phyloP scores from a whole-genome alignment of 768 basidiomycete species.

The Leucocoprinus leucothites region DNA sequence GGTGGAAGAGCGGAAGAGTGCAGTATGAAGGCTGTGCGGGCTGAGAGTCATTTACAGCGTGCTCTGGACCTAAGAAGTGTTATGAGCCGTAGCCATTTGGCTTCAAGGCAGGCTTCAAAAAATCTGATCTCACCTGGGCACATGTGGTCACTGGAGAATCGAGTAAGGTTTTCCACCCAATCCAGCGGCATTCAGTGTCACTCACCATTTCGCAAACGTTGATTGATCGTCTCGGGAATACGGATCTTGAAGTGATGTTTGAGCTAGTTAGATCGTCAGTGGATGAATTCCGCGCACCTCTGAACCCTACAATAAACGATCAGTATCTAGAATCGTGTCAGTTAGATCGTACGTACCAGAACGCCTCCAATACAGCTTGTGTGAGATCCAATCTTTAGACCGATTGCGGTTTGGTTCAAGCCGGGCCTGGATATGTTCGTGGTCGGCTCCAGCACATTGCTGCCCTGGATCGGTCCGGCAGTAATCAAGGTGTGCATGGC shows the following conservation, averaged over 20 bases:
- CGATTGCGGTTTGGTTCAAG: conserved; percentile 44
- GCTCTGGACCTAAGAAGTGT: conserved; percentile 42
- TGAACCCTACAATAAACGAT: conserved; percentile 40
- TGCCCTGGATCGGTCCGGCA: conserved; percentile 39
- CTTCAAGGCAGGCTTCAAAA: too few relatives aligned
- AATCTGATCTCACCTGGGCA: conserved; percentile 44
- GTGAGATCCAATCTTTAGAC: conserved; percentile 53
- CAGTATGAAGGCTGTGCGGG: conserved; percentile 52
- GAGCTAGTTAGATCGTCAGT: neutral
- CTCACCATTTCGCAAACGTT: conserved; percentile 53
- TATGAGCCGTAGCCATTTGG: too few relatives aligned
- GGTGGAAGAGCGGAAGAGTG: conserved; percentile 51
- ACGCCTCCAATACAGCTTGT: conserved; percentile 55
- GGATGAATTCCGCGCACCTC: conserved; percentile 28
- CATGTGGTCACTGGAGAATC: conserved; percentile 40
- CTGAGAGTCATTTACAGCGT: conserved; percentile 32
- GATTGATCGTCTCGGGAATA: conserved; percentile 56
- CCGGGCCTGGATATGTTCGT: conserved; percentile 41
- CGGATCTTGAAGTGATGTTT: conserved; percentile 39
- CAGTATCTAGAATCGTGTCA: neutral
- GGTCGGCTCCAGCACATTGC: conserved; percentile 39
- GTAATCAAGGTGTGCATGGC: conserved; percentile 56
- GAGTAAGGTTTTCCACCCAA: neutral
- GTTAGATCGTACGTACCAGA: conserved; percentile 36
- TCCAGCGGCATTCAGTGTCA: neutral